Conservation (phyloP, 805 yeast genomes). For the Wickerhamiella slavikovae region DNA sequence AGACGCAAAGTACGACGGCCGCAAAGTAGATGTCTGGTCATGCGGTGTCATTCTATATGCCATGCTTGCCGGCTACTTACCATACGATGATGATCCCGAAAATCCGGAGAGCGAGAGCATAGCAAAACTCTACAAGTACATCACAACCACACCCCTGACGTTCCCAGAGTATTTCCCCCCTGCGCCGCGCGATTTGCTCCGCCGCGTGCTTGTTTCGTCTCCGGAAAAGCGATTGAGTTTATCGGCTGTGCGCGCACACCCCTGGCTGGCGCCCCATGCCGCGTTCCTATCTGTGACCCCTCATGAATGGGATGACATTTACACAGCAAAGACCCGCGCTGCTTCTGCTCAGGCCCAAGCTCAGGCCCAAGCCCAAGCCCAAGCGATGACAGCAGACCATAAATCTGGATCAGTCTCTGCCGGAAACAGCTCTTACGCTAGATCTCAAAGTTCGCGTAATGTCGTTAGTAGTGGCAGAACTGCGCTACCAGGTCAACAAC, state of each 20-base stretch:
- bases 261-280: slow-evolving; percentile 75
- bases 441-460: slow-evolving; percentile 1
- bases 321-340: slow-evolving; percentile 3
- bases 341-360: slow-evolving; percentile 2
- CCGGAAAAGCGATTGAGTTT: slow-evolving; percentile 58
- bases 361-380: slow-evolving; percentile 1
- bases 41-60: slow-evolving; percentile 91
- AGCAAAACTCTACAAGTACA: slow-evolving; percentile 73
- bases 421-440: not conserved
- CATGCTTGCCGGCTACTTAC: slow-evolving; percentile 91
- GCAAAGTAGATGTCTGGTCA: slow-evolving; percentile 93
- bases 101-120: slow-evolving; percentile 95
- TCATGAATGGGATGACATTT: slow-evolving; percentile 61
- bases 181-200: slow-evolving; percentile 70
- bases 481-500: no score
- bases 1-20: slow-evolving; percentile 70
- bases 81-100: slow-evolving; percentile 92
- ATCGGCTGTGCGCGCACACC: slow-evolving; percentile 53
- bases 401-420: not conserved
- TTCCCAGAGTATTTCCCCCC: slow-evolving; percentile 90
- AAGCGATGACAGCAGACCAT: not conserved
- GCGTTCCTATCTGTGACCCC: slow-evolving; percentile 70
- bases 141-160: slow-evolving; percentile 75
- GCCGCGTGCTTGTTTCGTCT: slow-evolving; percentile 65
- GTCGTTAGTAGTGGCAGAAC: not conserved